A percentile compares a stretch with the other conserved stretches of the same genome.
Conservation (phyloP, 1,284 basidiomycete genomes). For the Polyporus tsugae region DNA sequence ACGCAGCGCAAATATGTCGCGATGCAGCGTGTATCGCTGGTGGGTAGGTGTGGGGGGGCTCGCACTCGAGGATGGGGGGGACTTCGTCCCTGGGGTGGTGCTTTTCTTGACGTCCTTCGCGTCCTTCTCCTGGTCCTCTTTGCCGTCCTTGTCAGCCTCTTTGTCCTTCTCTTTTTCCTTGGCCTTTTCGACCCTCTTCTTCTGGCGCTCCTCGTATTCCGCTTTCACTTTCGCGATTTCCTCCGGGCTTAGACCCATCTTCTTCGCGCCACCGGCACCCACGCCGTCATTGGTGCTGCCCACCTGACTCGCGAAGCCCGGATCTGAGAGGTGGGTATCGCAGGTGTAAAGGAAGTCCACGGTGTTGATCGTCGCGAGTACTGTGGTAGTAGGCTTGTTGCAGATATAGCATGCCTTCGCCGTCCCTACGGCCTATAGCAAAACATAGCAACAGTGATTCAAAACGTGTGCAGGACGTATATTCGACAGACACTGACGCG, state of each 20-base stretch:
- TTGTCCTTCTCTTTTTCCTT: conserved; percentile 58
- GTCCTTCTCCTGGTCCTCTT: conserved; percentile 28
- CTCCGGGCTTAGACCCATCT: conserved; percentile 60
- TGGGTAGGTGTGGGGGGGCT: conserved; percentile 41
- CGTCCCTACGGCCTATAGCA: conserved; percentile 66
- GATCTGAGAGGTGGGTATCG: conserved; percentile 70
- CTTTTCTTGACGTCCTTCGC: conserved; percentile 23
- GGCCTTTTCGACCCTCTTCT: conserved; percentile 59
- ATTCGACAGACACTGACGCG: conserved; percentile 58
- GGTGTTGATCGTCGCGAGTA: conserved; percentile 77
- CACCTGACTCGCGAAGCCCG: conserved; percentile 70
- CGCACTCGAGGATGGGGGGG: conserved; percentile 29
- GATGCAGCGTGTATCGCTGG: conserved; percentile 49
- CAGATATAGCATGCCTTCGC: conserved; percentile 77
- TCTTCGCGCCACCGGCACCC: conserved; percentile 44
- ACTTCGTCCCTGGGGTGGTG: conserved; percentile 30
- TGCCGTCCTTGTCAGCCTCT: conserved; percentile 37
- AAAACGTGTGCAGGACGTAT: conserved; percentile 6
- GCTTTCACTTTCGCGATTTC: conserved; percentile 79
- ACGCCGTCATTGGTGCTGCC: conserved; percentile 49
- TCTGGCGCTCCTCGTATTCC: conserved; percentile 80
- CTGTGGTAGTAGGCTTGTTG: conserved; percentile 75
- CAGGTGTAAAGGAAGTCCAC: conserved; percentile 83
- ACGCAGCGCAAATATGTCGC: conserved; percentile 51
- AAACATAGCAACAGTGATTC: background rate